These are phyloP conservation scores for Fraxinus sp. DNA, from an alignment of 305 asterid genomes.

Conservation along the genomic window DNA sequence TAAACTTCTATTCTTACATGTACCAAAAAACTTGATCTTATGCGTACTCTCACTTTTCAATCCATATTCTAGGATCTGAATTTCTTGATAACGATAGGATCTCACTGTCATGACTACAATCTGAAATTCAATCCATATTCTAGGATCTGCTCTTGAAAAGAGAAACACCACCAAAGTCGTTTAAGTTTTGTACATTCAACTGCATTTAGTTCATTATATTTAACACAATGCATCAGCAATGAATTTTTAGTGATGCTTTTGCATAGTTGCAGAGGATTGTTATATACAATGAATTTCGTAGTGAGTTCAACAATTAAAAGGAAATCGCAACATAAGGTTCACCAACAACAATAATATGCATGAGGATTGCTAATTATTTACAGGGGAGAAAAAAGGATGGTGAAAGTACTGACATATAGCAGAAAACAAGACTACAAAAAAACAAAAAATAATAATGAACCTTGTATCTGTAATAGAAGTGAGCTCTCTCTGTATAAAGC, in stretches of 20 bases:
- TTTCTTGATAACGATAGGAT: background rate
- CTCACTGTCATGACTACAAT: background rate
- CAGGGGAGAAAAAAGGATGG: background rate
- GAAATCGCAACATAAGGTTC: background rate
- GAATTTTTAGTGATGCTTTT: background rate
- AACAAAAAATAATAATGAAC: conserved; percentile 32
- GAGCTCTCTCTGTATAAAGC: conserved; percentile 95
- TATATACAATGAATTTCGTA: background rate
- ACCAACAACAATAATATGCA: background rate
- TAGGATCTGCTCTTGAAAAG: background rate
- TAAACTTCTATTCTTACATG: too few species aligned
- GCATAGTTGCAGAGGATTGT: background rate
- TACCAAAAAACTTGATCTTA: too few species aligned
- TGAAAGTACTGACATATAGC: background rate
- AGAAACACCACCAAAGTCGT: background rate
- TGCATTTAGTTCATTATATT: background rate
- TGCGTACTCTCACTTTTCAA: too few species aligned
- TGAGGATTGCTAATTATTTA: conserved; percentile 7
- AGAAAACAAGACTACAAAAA: background rate
- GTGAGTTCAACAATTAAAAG: background rate
- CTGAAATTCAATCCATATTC: background rate
- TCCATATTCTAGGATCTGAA: too few species aligned
- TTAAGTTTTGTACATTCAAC: background rate
- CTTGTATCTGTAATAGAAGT: conserved; percentile 97
- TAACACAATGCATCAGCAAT: background rate